phyloP scores from a whole-genome alignment of 257 asterid species.

The Fraxinus anomala region DNA sequence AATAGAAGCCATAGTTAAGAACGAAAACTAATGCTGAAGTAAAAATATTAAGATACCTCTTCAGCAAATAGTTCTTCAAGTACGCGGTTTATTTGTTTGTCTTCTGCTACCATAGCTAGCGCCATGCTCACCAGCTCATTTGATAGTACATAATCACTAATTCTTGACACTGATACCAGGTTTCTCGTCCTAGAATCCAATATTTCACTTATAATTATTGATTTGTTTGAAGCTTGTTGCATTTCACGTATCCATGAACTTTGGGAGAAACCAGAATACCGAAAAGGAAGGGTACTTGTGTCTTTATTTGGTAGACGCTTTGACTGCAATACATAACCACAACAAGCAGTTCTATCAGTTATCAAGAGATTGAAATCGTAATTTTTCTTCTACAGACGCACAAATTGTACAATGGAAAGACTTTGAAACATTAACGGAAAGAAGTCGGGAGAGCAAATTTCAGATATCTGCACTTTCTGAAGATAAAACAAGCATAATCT shows the following conservation, averaged over 20 bases:
- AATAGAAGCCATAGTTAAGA: not conserved
- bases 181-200: slow-evolving; percentile 96
- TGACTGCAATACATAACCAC: slow-evolving; percentile 60
- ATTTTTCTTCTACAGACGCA: not conserved
- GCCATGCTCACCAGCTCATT: slow-evolving; percentile 99
- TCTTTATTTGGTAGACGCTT: slow-evolving; percentile 81
- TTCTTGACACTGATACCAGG: slow-evolving; percentile 89
- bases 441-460: not conserved
- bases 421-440: too few species aligned
- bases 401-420: not conserved
- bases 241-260: slow-evolving; percentile 95
- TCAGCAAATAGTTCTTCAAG: slow-evolving; percentile 93
- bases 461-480: not conserved
- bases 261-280: slow-evolving; percentile 83
- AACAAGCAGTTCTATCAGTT: slow-evolving; percentile 28
- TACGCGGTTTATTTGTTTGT: slow-evolving; percentile 93
- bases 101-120: slow-evolving; percentile 98
- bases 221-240: slow-evolving; percentile 97
- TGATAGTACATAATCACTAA: slow-evolving; percentile 91
- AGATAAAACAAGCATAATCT: too few species aligned
- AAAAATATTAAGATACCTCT: slow-evolving; percentile 52
- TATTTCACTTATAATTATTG: slow-evolving; percentile 93
- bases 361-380: slow-evolving; percentile 3
- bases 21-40: slow-evolving; percentile 13
- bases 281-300: slow-evolving; percentile 58